Percentiles rank a stretch among this genome's conserved stretches.
Evolutionary conservation across 1,284 basidiomycete species (phyloP).

Genomic region (Microbotryum intermedium): DNA sequence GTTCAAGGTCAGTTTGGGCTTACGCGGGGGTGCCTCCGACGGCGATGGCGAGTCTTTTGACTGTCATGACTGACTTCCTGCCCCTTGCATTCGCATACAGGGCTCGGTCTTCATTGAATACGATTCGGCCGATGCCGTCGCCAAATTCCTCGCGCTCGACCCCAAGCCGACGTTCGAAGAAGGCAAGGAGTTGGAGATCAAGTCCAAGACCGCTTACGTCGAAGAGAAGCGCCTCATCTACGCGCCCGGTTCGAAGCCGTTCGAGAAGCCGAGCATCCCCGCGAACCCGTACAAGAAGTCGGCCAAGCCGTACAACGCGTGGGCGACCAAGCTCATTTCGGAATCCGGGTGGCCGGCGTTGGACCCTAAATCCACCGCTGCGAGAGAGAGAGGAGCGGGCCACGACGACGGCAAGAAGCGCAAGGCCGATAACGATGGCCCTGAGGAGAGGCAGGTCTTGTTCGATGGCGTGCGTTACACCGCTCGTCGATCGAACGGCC

Average conservation of each 20-base stretch:
- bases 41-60: not conserved
- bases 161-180: constrained; percentile 63
- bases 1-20: constrained; percentile 60
- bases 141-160: constrained; percentile 68
- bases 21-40: no score
- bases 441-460: constrained; percentile 34
- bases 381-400: constrained; percentile 36
- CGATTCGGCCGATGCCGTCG: constrained; percentile 58
- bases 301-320: constrained; percentile 86
- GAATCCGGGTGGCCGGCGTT: constrained; percentile 37
- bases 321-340: constrained; percentile 46
- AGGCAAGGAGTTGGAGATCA: constrained; percentile 58
- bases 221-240: constrained; percentile 88
- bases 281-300: constrained; percentile 42
- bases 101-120: constrained; percentile 91
- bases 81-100: constrained; percentile 42
- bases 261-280: constrained; percentile 50
- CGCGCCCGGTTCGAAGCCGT: constrained; percentile 47
- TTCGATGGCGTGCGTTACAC: constrained; percentile 35
- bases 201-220: constrained; percentile 88
- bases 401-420: constrained; percentile 38
- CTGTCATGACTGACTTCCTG: not conserved
- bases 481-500: constrained; percentile 34
- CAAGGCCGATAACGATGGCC: constrained; percentile 38
- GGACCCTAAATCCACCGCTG: constrained; percentile 31